Percentiles rank a stretch among this genome's conserved stretches.
Evolutionary conservation across 2,329 filamentous ascomycete species (phyloP).

Genomic region (Nemania serpens): DNA sequence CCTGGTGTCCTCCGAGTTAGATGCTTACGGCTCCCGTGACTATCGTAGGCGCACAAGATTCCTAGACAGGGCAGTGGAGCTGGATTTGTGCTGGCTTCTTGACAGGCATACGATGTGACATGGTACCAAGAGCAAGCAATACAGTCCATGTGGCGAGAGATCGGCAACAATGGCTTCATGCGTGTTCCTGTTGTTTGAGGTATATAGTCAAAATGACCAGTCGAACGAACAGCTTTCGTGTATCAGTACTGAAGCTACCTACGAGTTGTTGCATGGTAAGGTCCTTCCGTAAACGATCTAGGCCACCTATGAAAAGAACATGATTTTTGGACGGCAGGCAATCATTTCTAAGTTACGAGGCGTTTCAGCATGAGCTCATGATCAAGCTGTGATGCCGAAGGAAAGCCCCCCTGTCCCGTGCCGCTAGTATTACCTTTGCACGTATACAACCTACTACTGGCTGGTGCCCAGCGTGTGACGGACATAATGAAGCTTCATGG

Average conservation of each 20-base stretch:
- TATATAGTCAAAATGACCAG: neutral
- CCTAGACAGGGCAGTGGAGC: neutral
- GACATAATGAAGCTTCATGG: neutral
- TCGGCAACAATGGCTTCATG: neutral
- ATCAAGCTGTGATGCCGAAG: neutral
- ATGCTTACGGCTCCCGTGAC: neutral
- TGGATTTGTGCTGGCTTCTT: neutral
- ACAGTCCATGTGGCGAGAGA: neutral
- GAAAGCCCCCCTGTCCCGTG: neutral
- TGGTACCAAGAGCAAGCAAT: neutral
- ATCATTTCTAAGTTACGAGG: neutral
- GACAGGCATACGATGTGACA: neutral
- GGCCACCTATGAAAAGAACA: too few species aligned
- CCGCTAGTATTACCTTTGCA: neutral
- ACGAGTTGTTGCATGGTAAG: too few species aligned
- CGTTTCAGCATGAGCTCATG: neutral
- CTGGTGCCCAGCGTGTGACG: neutral
- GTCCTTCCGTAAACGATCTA: too few species aligned
- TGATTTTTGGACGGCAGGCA: too few species aligned
- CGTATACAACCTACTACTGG: neutral
- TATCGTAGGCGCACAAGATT: neutral
- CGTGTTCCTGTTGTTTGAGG: neutral
- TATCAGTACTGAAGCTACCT: too few species aligned
- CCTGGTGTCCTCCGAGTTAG: neutral
- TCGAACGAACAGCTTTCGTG: too few species aligned